phyloP scores from a whole-genome alignment of 1,139 yeast genomes.

The Tardiomyces digboiensis region DNA sequence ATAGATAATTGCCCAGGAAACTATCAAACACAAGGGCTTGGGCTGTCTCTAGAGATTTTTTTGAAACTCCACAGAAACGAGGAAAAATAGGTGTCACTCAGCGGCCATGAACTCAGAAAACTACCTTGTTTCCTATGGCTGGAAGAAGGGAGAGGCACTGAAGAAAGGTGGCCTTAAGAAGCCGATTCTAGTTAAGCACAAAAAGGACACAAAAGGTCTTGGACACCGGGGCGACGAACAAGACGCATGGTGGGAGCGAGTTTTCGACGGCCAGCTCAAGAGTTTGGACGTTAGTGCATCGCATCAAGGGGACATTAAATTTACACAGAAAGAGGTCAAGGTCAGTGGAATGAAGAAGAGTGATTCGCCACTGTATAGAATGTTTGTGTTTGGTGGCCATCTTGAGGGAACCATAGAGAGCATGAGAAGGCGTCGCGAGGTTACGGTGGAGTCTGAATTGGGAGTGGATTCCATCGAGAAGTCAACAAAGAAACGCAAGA shows the following conservation, averaged over 20 bases:
- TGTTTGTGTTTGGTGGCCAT: slow-evolving; percentile 80
- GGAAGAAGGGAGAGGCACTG: slow-evolving; percentile 88
- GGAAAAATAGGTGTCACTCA: neutral
- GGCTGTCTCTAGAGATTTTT: neutral
- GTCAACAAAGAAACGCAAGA: too few relatives aligned
- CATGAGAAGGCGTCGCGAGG: slow-evolving; percentile 6
- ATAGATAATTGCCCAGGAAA: neutral
- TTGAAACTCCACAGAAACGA: too few relatives aligned
- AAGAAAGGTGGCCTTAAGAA: slow-evolving; percentile 69
- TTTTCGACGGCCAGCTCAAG: slow-evolving; percentile 89
- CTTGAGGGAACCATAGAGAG: slow-evolving; percentile 60
- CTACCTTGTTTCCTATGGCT: slow-evolving; percentile 73
- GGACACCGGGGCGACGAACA: slow-evolving; percentile 63
- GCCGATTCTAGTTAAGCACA: slow-evolving; percentile 85
- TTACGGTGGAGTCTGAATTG: too few relatives aligned
- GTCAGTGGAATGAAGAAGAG: slow-evolving; percentile 25
- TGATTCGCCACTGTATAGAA: slow-evolving; percentile 40
- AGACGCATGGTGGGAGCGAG: slow-evolving; percentile 96
- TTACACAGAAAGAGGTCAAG: slow-evolving; percentile 25
- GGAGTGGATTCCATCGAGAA: too few relatives aligned
- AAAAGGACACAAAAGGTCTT: slow-evolving; percentile 82
- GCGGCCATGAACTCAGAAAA: slow-evolving; percentile 58
- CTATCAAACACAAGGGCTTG: neutral
- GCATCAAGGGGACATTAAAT: slow-evolving; percentile 26
- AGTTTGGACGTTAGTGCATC: slow-evolving; percentile 51